Percentiles rank a stretch among this genome's conserved stretches.
Evolutionary conservation across 208 protist genomes (phyloP).

Genomic region (Histomonas meleagridis): DNA sequence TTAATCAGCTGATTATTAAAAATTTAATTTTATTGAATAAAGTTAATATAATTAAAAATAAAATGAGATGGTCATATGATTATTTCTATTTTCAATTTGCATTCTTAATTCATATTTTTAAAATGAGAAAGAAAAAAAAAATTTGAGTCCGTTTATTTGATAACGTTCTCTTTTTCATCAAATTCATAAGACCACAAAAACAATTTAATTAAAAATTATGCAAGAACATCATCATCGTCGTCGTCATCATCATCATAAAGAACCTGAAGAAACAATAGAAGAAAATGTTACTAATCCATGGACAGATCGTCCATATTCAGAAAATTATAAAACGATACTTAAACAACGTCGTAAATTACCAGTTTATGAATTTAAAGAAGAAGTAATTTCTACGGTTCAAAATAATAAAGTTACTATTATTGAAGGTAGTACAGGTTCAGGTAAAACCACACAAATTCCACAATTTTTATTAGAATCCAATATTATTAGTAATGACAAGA

Average conservation of each 20-base stretch:
- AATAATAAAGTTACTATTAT: conserved; percentile 55
- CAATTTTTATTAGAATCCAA: conserved; percentile 52
- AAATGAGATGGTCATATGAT: too few species aligned
- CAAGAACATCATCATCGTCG: neutral
- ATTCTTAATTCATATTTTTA: too few species aligned
- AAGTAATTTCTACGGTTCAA: conserved; percentile 58
- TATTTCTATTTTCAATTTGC: too few species aligned
- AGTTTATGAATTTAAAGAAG: conserved; percentile 61
- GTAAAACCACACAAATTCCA: conserved; percentile 64
- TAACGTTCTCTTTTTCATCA: neutral
- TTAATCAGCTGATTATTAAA: too few species aligned
- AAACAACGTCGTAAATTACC: neutral
- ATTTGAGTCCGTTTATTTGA: neutral
- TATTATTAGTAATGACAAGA: neutral
- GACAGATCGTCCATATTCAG: neutral
- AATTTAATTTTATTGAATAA: too few species aligned
- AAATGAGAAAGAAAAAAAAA: too few species aligned
- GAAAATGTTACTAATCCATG: conserved; percentile 39
- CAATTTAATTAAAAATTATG: neutral
- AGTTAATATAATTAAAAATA: too few species aligned
- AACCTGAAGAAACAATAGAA: conserved; percentile 39
- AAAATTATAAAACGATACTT: neutral
- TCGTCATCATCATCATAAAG: neutral
- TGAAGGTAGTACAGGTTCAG: conserved; percentile 59
- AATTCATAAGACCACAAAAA: neutral